phyloP scores from a whole-genome alignment of 768 basidiomycete genomes.

The Scleroderma bovista region DNA sequence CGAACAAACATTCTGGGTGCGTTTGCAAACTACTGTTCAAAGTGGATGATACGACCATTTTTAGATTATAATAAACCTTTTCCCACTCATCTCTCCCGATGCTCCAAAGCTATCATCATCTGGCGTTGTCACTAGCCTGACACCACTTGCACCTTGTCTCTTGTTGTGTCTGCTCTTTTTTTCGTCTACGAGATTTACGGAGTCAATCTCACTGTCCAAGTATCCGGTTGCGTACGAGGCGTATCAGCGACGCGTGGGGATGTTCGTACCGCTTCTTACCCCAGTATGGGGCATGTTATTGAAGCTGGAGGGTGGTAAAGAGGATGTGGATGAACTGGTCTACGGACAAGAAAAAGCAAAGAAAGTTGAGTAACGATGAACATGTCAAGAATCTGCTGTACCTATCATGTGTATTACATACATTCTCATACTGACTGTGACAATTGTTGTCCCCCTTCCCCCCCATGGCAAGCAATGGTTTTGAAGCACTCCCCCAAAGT shows the following conservation, averaged over 20 bases:
- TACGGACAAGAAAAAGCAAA: conserved; percentile 33
- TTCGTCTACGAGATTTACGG: conserved; percentile 74
- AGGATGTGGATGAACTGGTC: conserved; percentile 35
- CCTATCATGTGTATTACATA: too few species aligned
- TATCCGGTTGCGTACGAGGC: conserved; percentile 65
- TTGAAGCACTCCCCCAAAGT: too few species aligned
- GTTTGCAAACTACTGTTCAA: conserved; percentile 13
- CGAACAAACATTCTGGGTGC: conserved; percentile 84
- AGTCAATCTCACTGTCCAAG: conserved; percentile 71
- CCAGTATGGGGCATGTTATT: conserved; percentile 39
- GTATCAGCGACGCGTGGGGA: conserved; percentile 74
- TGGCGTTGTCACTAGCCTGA: conserved; percentile 20
- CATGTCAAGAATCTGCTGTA: too few species aligned
- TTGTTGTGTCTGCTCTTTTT: conserved; percentile 67
- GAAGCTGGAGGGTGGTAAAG: conserved; percentile 32
- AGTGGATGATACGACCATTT: conserved; percentile 1
- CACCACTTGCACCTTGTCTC: conserved; percentile 49
- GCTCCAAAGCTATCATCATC: conserved; percentile 19
- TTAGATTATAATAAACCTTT: conserved; percentile 63
- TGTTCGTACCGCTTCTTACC: conserved; percentile 59
- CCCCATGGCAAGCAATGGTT: too few species aligned
- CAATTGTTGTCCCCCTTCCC: too few species aligned
- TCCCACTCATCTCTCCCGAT: conserved; percentile 51
- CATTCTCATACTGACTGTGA: too few species aligned
- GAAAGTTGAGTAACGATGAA: conserved; percentile 14